Evolutionary conservation across 2,329 filamentous ascomycete species (phyloP), one percentile per base, ranked within the genome.

Genomic region (Fusarium temperatum): DNA sequence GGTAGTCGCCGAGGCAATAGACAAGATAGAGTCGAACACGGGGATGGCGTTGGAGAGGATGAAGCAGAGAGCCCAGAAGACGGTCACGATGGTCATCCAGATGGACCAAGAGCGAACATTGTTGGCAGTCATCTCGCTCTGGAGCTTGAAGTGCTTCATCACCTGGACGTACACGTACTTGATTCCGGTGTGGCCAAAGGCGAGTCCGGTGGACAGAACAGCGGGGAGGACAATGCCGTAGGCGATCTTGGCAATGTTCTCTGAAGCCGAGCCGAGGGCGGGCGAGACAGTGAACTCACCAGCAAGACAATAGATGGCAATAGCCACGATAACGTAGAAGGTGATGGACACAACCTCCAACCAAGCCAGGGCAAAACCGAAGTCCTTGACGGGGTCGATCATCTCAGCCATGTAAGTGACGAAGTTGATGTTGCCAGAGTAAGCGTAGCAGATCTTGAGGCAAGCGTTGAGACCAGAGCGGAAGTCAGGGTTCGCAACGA

Each of bases 391-490:
- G 10, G 80, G 81, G 61, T 82, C 78, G 57, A 79, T 75, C 80
- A 82, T 81, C 77, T 82, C 81, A 26, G 80, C 80, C 79, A 82
- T 81, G 63, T 81, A 81, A 2, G 75, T 76, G 41, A 85, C 80
- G 50, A 82, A 82, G 64, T 80, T 81, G 55, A 82, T 81, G 72
- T 83, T 82, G 22, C 82, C 82, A 12, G 81, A 82, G 71, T 81
- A 83, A 36, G 82, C 80, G 66, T 82, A 83, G 72, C 76, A 78
- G 51, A 83, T 78, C 68, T 81, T 80, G 64, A 82, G 78, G 57
- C 79, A 82, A 5, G 80, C 77, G 60, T 76, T 80, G 63, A 82
- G 73, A 14, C 80, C 81, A 24, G 80, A 75, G 15, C 76, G 74
- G 66, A 83, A 82, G 58, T 63, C 74, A 7, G 81, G 80, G 48